These are phyloP conservation scores for Trichophyton simii DNA, from an alignment of 2,329 filamentous ascomycete species.

Conservation along the genomic window DNA sequence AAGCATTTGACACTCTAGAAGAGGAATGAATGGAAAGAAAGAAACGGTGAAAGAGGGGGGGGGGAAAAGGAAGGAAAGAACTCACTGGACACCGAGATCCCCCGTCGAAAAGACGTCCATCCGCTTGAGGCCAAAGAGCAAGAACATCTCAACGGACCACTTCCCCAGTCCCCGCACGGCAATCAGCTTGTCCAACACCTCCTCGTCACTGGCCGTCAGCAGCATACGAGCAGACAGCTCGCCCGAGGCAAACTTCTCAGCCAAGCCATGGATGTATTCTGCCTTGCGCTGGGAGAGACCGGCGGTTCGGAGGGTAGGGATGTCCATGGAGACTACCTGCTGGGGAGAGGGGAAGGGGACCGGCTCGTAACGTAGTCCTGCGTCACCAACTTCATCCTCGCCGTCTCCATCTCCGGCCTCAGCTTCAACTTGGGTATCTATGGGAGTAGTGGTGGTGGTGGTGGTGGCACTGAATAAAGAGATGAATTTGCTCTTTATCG, in stretches of 20 bases:
- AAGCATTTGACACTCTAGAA: no score
- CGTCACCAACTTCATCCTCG: neutral
- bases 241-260: slow-evolving; percentile 63
- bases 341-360: slow-evolving; percentile 61
- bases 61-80: slow-evolving; percentile 14
- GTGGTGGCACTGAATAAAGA: slow-evolving; percentile 45
- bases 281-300: slow-evolving; percentile 90
- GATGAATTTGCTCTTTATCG: slow-evolving; percentile 78
- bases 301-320: slow-evolving; percentile 63
- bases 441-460: neutral
- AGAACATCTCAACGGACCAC: slow-evolving; percentile 98
- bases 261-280: slow-evolving; percentile 81
- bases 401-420: slow-evolving; percentile 1
- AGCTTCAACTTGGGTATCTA: slow-evolving; percentile 7
- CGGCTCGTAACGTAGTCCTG: neutral
- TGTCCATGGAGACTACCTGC: slow-evolving; percentile 51
- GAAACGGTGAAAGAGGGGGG: no score
- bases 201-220: slow-evolving; percentile 67
- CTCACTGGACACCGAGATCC: slow-evolving; percentile 77
- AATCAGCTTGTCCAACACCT: slow-evolving; percentile 67
- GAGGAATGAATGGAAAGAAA: no score
- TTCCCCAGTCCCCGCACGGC: slow-evolving; percentile 75
- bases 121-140: slow-evolving; percentile 84
- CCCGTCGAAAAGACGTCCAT: slow-evolving; percentile 89
- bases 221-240: slow-evolving; percentile 67